Evolutionary conservation across 2,329 filamentous ascomycete species (phyloP), one percentile per base, ranked within the genome.

Genomic region (Beauveria varroae): DNA sequence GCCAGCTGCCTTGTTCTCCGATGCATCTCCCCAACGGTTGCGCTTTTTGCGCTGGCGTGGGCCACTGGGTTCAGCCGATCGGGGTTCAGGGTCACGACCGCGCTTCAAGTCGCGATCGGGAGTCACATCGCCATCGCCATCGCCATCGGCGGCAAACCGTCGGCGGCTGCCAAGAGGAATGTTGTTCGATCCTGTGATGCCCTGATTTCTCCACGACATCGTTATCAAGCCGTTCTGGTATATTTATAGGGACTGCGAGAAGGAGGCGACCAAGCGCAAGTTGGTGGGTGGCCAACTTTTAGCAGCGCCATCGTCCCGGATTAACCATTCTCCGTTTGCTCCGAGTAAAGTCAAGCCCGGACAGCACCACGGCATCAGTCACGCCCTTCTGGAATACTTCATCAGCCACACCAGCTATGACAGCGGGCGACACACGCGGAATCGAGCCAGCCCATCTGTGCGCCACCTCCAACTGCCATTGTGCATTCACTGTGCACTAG

Each of bases 101-200:
- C 95, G 93, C 81, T 97, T 96, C 63, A 82, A 68, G 56, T 85
- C 82, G 71, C 74, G 77, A 64, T 81, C 76, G 57, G 63, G 67
- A 58, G 63, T 67, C 64, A 54, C 68, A 52, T 68, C 67, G 58
- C 67, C 72, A 44, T 70, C 72, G 24, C 64, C 66, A 52, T 88
- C 72, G 28, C 65, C 66, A 51, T 88, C 85, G 54, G 84, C 87
- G 66, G 84, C 89, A 64, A 86, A 88, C 68, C 96, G 92, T 64
- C 93, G 89, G 69, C 90, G 86, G 68, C 86, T 96, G 57, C 95
- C 95, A 64, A 99, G 80, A 64, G 95, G 95, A 70, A 99, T 96
- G 72, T 97, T 98, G 78, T 99, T 99, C 50, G 96, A 98, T 57
- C 95, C 95, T 22, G 95, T 99, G 73, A 96, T 96, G 68, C 95